Evolutionary conservation across 2,329 filamentous ascomycete genomes (phyloP).

Genomic region (Onygenales sp.): DNA sequence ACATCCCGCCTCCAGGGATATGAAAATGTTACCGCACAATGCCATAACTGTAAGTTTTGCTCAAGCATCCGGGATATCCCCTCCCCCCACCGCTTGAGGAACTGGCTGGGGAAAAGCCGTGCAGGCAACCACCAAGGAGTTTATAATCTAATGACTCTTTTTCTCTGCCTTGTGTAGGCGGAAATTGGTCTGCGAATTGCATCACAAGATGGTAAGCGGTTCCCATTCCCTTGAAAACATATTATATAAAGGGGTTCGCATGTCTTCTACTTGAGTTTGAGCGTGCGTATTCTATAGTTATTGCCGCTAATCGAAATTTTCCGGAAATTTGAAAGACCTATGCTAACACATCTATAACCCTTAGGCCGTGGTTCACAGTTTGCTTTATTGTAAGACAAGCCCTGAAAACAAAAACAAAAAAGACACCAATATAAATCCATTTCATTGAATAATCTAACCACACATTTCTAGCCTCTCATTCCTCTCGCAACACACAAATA

Average conservation of each 20-base stretch:
- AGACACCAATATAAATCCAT: not conserved
- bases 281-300: too few relatives aligned
- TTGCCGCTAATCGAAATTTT: not conserved
- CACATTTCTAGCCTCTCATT: conserved; percentile 18
- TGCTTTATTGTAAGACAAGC: conserved; percentile 21
- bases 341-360: not conserved
- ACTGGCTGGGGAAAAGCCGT: not conserved
- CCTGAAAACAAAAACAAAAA: not conserved
- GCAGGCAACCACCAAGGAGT: not conserved
- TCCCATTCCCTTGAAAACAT: not conserved
- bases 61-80: not conserved
- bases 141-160: not conserved
- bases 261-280: too few relatives aligned
- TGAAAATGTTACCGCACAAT: conserved; percentile 26
- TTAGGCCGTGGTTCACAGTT: conserved; percentile 26
- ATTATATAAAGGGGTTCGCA: not conserved
- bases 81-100: not conserved
- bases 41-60: conserved; percentile 21
- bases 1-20: conserved; percentile 23
- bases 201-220: conserved; percentile 21
- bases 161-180: conserved; percentile 12
- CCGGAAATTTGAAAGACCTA: not conserved
- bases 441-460: not conserved
- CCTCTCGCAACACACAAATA: conserved; percentile 24
- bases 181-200: conserved; percentile 26